These are phyloP conservation scores for Thalia dealbata DNA, from an alignment of 176 grass and related monocot species.

Conservation along the genomic window DNA sequence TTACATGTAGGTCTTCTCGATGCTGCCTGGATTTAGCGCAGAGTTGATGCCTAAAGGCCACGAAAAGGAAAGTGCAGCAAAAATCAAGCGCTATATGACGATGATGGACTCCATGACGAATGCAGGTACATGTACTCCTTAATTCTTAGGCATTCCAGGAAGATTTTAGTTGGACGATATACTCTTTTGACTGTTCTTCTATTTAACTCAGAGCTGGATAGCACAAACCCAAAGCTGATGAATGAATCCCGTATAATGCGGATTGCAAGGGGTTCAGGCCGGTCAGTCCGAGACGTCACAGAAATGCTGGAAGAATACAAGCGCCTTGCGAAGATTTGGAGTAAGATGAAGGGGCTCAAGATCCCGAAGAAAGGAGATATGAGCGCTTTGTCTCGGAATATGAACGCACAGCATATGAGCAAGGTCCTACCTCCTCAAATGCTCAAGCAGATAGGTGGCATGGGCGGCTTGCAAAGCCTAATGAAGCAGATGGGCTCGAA, in stretches of 20 bases:
- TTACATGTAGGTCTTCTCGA: conserved; percentile 65
- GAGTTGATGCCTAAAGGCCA: conserved; percentile 96
- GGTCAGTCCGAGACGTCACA: conserved; percentile 67
- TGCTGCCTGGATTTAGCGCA: conserved; percentile 81
- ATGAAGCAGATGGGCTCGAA: conserved; percentile 93
- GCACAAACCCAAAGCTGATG: conserved; percentile 73
- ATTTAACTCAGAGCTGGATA: conserved; percentile 62
- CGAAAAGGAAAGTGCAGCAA: conserved; percentile 85
- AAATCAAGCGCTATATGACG: conserved; percentile 96
- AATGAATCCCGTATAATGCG: conserved; percentile 58
- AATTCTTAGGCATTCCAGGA: neutral
- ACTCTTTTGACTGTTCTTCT: neutral
- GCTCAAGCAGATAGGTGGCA: conserved; percentile 84
- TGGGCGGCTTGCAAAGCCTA: conserved; percentile 62
- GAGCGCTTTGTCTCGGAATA: conserved; percentile 53
- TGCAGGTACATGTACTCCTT: conserved; percentile 33
- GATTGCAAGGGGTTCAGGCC: conserved; percentile 57
- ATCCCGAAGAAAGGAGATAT: conserved; percentile 83
- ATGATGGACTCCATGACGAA: conserved; percentile 99
- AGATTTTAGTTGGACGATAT: neutral
- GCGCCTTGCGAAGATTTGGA: conserved; percentile 80
- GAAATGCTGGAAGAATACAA: conserved; percentile 93
- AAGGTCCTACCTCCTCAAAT: conserved; percentile 76
- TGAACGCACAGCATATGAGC: conserved; percentile 72
- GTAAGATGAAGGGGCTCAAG: conserved; percentile 86